phyloP scores from a whole-genome alignment of 2,329 filamentous ascomycete genomes.

The Dothiorella sarmentorum region DNA sequence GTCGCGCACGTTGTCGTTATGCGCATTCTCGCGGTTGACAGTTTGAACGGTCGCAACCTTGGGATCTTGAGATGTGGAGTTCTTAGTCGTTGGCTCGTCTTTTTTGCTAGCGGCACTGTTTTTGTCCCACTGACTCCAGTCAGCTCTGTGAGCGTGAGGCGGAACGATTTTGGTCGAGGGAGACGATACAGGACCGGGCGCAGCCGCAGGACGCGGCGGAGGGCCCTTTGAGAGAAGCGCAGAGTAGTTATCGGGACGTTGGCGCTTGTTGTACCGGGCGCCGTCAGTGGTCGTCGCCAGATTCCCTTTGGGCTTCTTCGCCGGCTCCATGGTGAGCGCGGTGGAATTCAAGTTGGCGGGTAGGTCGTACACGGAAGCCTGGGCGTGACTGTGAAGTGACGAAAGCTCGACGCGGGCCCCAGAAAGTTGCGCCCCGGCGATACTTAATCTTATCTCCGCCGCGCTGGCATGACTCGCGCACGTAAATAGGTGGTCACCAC shows the following conservation, averaged over 20 bases:
- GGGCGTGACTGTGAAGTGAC: no score
- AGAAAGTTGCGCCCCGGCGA: no score
- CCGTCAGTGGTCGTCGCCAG: slow-evolving; percentile 30
- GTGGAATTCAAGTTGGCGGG: no score
- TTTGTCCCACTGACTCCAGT: slow-evolving; percentile 12
- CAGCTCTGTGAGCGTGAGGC: not conserved
- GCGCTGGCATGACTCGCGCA: no score
- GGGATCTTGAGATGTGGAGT: no score
- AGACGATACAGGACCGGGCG: not conserved
- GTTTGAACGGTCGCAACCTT: no score
- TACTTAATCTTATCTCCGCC: no score
- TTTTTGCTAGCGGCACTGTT: not conserved
- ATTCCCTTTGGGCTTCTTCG: no score
- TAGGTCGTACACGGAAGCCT: no score
- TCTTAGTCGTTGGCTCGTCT: not conserved
- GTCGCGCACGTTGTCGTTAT: not conserved
- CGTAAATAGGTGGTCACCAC: no score
- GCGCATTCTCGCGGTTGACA: not conserved
- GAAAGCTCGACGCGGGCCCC: no score
- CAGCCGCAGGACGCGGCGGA: slow-evolving; percentile 5
- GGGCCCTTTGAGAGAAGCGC: slow-evolving; percentile 19
- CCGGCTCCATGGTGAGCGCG: no score
- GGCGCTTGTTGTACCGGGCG: slow-evolving; percentile 36
- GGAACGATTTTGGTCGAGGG: not conserved
- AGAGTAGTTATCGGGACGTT: slow-evolving; percentile 30